These are phyloP conservation scores for Hypoxylon lienhwacheense DNA, from an alignment of 495 filamentous ascomycete genomes.

Conservation along the genomic window DNA sequence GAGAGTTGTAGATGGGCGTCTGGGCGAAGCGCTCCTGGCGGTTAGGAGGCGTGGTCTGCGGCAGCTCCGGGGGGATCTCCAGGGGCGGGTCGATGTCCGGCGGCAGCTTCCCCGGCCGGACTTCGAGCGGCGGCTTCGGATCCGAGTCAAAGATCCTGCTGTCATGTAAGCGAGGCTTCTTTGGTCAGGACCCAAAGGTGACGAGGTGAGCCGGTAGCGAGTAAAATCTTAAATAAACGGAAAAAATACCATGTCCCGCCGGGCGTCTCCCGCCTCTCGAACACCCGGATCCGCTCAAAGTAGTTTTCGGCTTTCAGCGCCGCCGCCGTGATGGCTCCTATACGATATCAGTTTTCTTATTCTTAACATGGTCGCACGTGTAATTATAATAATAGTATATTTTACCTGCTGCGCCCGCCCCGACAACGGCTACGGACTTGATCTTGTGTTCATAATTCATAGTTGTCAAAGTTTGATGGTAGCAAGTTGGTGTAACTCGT, in stretches of 20 bases:
- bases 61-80: slow-evolving; percentile 44
- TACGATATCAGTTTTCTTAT: not conserved
- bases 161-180: slow-evolving; percentile 1
- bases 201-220: too few relatives aligned
- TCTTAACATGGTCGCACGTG: not conserved
- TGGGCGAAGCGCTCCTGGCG: slow-evolving; percentile 46
- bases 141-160: slow-evolving; percentile 53
- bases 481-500: not conserved
- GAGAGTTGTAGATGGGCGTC: slow-evolving; percentile 50
- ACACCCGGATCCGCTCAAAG: slow-evolving; percentile 53
- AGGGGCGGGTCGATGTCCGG: slow-evolving; percentile 48
- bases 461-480: not conserved
- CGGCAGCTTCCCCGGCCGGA: slow-evolving; percentile 46
- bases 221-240: too few relatives aligned
- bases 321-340: slow-evolving; percentile 50
- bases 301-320: slow-evolving; percentile 52
- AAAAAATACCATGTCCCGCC: slow-evolving; percentile 59
- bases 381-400: slow-evolving; percentile 15
- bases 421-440: slow-evolving; percentile 55
- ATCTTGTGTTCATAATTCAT: slow-evolving; percentile 38
- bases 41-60: slow-evolving; percentile 41
- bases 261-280: slow-evolving; percentile 49
- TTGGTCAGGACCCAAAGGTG: not conserved
- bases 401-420: slow-evolving; percentile 54
- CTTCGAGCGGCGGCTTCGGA: slow-evolving; percentile 29